A percentile compares a stretch with the other conserved stretches of the same genome.
phyloP scores from a whole-genome alignment of 2,329 filamentous ascomycete species.

The Phialemonium atrogriseum region DNA sequence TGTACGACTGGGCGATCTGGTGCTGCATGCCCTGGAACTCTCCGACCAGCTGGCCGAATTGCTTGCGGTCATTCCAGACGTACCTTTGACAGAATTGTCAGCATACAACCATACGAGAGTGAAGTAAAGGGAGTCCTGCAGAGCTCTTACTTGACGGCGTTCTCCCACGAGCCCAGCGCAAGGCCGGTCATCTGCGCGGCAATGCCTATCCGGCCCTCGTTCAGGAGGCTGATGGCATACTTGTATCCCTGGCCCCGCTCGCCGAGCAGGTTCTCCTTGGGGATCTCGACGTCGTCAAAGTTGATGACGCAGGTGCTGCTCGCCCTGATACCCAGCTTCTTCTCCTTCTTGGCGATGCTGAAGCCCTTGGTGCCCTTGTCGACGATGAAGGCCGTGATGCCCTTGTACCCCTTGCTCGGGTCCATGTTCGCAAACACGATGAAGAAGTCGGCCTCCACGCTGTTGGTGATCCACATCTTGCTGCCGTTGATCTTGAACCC shows the following conservation, averaged over 20 bases:
- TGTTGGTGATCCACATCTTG: conserved; percentile 99
- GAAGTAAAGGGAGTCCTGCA: background rate
- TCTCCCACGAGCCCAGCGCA: conserved; percentile 89
- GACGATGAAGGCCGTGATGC: conserved; percentile 91
- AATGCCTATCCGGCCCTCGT: conserved; percentile 96
- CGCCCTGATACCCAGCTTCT: conserved; percentile 95
- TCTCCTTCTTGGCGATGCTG: conserved; percentile 97
- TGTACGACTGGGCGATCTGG: conserved; percentile 93
- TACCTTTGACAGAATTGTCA: conserved; percentile 46
- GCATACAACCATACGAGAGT: background rate
- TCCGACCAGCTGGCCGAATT: conserved; percentile 88
- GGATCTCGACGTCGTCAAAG: conserved; percentile 92
- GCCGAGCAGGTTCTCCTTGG: conserved; percentile 80
- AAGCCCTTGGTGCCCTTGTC: conserved; percentile 88
- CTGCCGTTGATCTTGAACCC: conserved; percentile 83
- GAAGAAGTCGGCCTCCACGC: conserved; percentile 87
- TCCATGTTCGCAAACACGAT: conserved; percentile 97
- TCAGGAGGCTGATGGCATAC: conserved; percentile 88
- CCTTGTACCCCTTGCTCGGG: conserved; percentile 87
- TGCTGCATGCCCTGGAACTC: conserved; percentile 99
- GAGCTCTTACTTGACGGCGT: conserved; percentile 64
- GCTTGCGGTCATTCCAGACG: conserved; percentile 96
- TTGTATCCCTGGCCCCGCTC: conserved; percentile 92
- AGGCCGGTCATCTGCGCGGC: conserved; percentile 98
- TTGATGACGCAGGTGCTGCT: conserved; percentile 95